Evolutionary conservation across 768 basidiomycete species (phyloP).

Genomic region (Ramaria sp.): DNA sequence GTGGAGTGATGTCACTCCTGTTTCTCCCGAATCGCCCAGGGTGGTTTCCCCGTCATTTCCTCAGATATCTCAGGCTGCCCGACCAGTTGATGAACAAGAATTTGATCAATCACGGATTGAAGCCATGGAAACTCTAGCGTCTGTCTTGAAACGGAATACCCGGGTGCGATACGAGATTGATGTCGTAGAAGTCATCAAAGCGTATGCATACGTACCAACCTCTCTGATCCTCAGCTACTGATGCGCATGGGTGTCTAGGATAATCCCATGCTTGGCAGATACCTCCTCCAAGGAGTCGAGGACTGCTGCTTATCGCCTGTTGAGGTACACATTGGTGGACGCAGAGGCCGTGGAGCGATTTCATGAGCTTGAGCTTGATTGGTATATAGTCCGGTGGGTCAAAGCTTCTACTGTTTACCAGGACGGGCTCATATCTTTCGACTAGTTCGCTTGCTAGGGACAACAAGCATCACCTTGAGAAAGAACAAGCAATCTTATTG

Average conservation of each 20-base stretch:
- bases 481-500: slow-evolving; percentile 87
- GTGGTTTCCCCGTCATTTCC: slow-evolving; percentile 26
- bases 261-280: slow-evolving; percentile 74
- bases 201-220: slow-evolving; percentile 30
- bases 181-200: slow-evolving; percentile 56
- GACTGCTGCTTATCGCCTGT: slow-evolving; percentile 72
- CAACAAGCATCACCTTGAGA: slow-evolving; percentile 70
- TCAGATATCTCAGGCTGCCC: slow-evolving; percentile 21
- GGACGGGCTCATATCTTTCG: slow-evolving; percentile 4
- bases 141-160: slow-evolving; percentile 55
- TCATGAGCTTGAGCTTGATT: slow-evolving; percentile 59
- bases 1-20: slow-evolving; percentile 22
- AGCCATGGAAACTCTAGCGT: slow-evolving; percentile 51
- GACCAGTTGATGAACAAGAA: slow-evolving; percentile 26
- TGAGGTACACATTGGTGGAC: slow-evolving; percentile 73
- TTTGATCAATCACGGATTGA: slow-evolving; percentile 48
- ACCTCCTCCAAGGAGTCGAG: slow-evolving; percentile 58
- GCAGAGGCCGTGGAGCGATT: slow-evolving; percentile 55
- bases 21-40: slow-evolving; percentile 16
- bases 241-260: slow-evolving; percentile 37
- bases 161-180: slow-evolving; percentile 70
- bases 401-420: slow-evolving; percentile 1
- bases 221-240: not conserved
- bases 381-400: slow-evolving; percentile 82
- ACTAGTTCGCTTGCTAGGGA: slow-evolving; percentile 76